Conservation (phyloP, 768 basidiomycete species). For the Collybia mongolica region DNA sequence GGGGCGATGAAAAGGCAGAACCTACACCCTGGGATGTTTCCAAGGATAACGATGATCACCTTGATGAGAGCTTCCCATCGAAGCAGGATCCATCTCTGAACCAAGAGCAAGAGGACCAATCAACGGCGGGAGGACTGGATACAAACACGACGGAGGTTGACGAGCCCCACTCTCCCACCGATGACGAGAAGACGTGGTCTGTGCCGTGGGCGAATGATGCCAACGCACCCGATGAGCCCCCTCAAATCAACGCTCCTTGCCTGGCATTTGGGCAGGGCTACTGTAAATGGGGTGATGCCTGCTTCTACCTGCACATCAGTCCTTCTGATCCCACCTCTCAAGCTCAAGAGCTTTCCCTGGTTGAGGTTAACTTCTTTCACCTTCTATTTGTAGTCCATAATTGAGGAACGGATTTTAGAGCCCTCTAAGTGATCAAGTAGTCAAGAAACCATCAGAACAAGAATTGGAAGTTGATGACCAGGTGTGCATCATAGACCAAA, state of each 20-base stretch:
- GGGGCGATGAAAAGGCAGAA: not conserved
- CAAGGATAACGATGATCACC: no score
- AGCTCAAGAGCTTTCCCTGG: not conserved
- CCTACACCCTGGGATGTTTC: not conserved
- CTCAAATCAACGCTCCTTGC: constrained; percentile 26
- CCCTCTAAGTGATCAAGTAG: no score
- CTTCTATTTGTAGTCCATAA: no score
- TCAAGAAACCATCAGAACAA: no score
- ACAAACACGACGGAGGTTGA: not conserved
- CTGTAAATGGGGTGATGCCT: constrained; percentile 27
- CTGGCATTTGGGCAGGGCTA: constrained; percentile 33
- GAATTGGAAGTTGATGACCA: no score
- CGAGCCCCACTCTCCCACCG: not conserved
- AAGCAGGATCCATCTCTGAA: no score
- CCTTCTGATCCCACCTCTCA: constrained; percentile 3
- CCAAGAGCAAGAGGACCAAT: no score
- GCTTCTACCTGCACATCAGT: constrained; percentile 26
- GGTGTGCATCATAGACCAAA: no score
- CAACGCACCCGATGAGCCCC: not conserved
- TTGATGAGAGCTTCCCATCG: no score
- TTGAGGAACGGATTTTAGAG: no score
- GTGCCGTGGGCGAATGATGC: constrained; percentile 15
- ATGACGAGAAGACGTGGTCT: constrained; percentile 17
- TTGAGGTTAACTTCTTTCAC: constrained; percentile 1
- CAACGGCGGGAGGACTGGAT: no score